Base-by-base conservation (phyloP, 768 basidiomycete genomes). In the Coprinopsis sp. region DNA sequence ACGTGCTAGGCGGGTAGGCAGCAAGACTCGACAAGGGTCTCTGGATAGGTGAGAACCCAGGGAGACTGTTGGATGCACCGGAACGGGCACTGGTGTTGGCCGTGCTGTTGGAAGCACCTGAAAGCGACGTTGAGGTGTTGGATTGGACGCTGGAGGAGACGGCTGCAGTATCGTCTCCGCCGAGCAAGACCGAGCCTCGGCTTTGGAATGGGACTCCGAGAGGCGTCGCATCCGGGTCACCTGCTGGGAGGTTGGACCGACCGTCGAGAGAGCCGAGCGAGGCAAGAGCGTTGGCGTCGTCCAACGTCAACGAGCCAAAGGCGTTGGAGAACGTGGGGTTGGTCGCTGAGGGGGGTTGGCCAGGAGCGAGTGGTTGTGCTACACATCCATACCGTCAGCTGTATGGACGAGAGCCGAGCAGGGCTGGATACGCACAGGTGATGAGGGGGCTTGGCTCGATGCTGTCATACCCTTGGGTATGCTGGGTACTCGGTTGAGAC, bases 301-400 rank as follows among this genome's bases (percentile, higher is more conserved):
- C 87, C 41, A 91, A 71, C 16, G 79, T 80, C 81, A 91, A 77
- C 42, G 84, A 71, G 6, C 84, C 87, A 58, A 91, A 89, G 1
- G 81, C 82, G 19, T 73, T 75, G 3, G 75, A 77, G 56, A 84
- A 49, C 10, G 39, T 41, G 5, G 28, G 23, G 33, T 40, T 30
- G 10, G 47, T 42, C 3, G 34, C 45, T n/a, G 40, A 25, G 19
- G 12, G 21, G 21, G 37, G 39, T 37, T 16, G 21, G 29, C 38
- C 28, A 5, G 33, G 31, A 2, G 21, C 39, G 27, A 42, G 40
- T 12, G 24, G 14, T 29, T 42, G 40, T 4, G 12, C 47, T 25
- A 33, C 13, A n/a, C 29, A 31, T 16, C 34, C 8, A 36, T 36
- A 10, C 34, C 12, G 34, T 36, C 16, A 36, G 34, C 19, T 18